Percentiles rank a stretch among this genome's conserved stretches.
Conservation (phyloP, 495 filamentous ascomycete species). For the Neurospora sublineolata region DNA sequence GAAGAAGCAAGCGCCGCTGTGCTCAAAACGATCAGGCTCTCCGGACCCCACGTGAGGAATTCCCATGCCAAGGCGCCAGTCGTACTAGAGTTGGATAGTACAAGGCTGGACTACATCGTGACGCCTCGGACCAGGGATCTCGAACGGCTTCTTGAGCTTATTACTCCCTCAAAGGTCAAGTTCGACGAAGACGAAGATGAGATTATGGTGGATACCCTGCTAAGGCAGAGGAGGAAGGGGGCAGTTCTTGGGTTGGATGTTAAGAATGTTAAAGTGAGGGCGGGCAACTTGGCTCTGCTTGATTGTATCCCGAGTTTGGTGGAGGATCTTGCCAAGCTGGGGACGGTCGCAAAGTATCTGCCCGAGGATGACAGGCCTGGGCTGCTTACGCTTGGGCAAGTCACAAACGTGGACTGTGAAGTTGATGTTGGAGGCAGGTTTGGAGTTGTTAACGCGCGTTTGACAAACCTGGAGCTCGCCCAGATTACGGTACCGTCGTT, state of each 20-base stretch:
- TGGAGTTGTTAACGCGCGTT: constrained; percentile 46
- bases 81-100: constrained; percentile 42
- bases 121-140: constrained; percentile 70
- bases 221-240: constrained; percentile 83
- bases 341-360: constrained; percentile 85
- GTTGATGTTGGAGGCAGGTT: constrained; percentile 52
- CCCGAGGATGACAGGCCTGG: constrained; percentile 94
- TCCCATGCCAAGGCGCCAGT: constrained; percentile 40
- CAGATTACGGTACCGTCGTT: constrained; percentile 79
- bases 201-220: constrained; percentile 83
- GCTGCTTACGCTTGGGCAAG: constrained; percentile 58
- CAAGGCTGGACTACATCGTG: constrained; percentile 62
- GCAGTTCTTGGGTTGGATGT: constrained; percentile 65
- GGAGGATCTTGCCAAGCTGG: constrained; percentile 67
- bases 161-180: constrained; percentile 84
- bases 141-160: constrained; percentile 66
- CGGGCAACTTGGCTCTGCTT: constrained; percentile 50
- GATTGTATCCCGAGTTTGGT: constrained; percentile 54
- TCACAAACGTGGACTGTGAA: constrained; percentile 48
- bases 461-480: constrained; percentile 57
- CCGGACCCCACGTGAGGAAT: constrained; percentile 51
- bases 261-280: constrained; percentile 43
- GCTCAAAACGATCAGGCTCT: constrained; percentile 62
- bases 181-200: constrained; percentile 82
- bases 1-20: constrained; percentile 55